Percentiles rank a stretch among this genome's conserved stretches.
These are phyloP conservation scores for Aurinia saxatilis DNA, from an alignment of 345 rosid genomes.

Conservation along the genomic window DNA sequence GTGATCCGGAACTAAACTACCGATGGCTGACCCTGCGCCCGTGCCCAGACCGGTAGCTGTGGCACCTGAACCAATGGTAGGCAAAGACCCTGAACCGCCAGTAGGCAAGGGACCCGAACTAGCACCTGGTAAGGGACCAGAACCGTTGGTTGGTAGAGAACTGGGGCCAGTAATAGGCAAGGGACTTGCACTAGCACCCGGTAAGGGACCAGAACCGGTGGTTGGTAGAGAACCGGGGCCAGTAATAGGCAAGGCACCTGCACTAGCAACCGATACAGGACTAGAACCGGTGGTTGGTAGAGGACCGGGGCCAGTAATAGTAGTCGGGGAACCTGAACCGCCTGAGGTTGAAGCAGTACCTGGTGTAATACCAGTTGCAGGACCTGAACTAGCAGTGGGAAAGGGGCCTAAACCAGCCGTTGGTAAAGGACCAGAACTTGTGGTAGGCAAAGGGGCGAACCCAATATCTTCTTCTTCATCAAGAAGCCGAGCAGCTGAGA, in stretches of 20 bases:
- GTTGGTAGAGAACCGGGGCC: slow-evolving; percentile 17
- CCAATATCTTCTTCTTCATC: slow-evolving; percentile 34
- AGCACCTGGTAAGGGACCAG: slow-evolving; percentile 37
- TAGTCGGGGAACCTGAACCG: slow-evolving; percentile 6
- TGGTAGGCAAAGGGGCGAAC: slow-evolving; percentile 27
- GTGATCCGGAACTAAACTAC: slow-evolving; percentile 19
- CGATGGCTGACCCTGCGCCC: slow-evolving; percentile 14
- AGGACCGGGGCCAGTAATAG: slow-evolving; percentile 14
- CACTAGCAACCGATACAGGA: slow-evolving; percentile 33
- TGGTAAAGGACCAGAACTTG: slow-evolving; percentile 16
- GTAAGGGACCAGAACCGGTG: slow-evolving; percentile 7
- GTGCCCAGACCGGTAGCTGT: not conserved
- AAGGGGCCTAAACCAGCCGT: slow-evolving; percentile 16
- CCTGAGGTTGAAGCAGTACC: slow-evolving; percentile 12
- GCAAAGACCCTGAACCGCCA: slow-evolving; percentile 14
- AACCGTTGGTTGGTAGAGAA: slow-evolving; percentile 18
- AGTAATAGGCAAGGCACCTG: slow-evolving; percentile 7
- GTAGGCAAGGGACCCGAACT: slow-evolving; percentile 6
- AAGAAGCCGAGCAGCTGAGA: slow-evolving; percentile 30
- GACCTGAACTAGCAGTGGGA: slow-evolving; percentile 8
- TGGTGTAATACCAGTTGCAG: slow-evolving; percentile 11
- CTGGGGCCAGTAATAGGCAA: slow-evolving; percentile 5
- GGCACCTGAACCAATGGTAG: slow-evolving; percentile 13
- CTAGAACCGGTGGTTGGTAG: slow-evolving; percentile 25
- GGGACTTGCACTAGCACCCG: slow-evolving; percentile 13